Percentiles rank a stretch among this genome's conserved stretches.
phyloP scores from a whole-genome alignment of 208 protist genomes.

The Trypanosoma melophagium region DNA sequence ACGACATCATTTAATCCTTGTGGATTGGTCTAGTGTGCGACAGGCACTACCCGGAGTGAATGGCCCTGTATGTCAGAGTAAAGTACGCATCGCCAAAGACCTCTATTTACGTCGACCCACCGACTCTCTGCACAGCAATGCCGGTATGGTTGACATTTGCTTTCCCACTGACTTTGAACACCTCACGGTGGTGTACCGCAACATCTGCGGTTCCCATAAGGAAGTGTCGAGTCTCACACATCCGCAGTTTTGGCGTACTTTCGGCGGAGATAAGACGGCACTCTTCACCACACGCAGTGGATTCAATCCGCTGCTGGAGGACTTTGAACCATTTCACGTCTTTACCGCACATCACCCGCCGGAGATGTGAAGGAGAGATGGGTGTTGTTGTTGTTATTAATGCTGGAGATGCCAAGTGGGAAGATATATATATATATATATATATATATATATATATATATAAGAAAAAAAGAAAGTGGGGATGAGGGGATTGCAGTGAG shows the following conservation, averaged over 20 bases:
- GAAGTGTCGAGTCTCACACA: conserved; percentile 63
- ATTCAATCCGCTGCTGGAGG: conserved; percentile 85
- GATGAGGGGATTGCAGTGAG: not conserved
- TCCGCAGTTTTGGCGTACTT: conserved; percentile 81
- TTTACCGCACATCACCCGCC: conserved; percentile 80
- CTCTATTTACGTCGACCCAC: conserved; percentile 63
- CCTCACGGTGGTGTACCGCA: conserved; percentile 56
- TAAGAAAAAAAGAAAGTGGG: no score
- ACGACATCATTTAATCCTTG: conserved; percentile 74
- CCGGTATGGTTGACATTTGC: conserved; percentile 86
- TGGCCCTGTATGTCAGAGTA: conserved; percentile 77
- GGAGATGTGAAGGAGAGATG: conserved; percentile 46
- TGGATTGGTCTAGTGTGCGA: conserved; percentile 72
- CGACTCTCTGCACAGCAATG: conserved; percentile 64
- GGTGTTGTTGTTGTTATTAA: not conserved
- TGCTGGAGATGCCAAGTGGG: not conserved
- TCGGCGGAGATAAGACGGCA: conserved; percentile 80
- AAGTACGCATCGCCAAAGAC: conserved; percentile 81
- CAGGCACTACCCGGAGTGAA: conserved; percentile 69
- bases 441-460: no score
- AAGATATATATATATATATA: not conserved
- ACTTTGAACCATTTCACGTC: conserved; percentile 80
- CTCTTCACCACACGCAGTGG: conserved; percentile 79
- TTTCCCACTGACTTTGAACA: conserved; percentile 88
- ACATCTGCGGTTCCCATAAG: conserved; percentile 73